These are phyloP conservation scores for Clathrus columnatus DNA, from an alignment of 768 basidiomycete genomes.

Conservation along the genomic window DNA sequence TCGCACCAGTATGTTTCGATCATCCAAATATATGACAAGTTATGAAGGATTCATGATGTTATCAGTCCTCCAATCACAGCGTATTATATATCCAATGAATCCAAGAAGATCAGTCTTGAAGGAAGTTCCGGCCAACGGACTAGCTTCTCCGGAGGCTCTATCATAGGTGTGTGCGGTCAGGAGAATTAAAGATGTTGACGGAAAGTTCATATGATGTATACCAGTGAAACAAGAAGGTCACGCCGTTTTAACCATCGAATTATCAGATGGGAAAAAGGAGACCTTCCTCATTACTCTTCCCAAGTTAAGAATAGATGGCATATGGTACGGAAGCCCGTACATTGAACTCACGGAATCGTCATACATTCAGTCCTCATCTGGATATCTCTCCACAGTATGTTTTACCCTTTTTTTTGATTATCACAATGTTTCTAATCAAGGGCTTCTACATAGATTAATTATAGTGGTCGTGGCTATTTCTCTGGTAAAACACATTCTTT, in stretches of 20 bases:
- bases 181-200: constrained; percentile 22
- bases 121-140: constrained; percentile 97
- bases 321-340: constrained; percentile 79
- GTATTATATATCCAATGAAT: constrained; percentile 76
- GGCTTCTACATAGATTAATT: constrained; percentile 66
- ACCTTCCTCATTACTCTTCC: constrained; percentile 90
- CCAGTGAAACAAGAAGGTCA: constrained; percentile 94
- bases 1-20: constrained; percentile 69
- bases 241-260: constrained; percentile 65
- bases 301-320: constrained; percentile 83
- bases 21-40: no score
- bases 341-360: constrained; percentile 83
- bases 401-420: neutral
- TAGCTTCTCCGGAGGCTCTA: constrained; percentile 61
- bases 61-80: constrained; percentile 64
- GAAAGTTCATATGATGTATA: neutral
- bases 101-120: constrained; percentile 64
- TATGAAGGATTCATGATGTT: neutral
- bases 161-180: constrained; percentile 28
- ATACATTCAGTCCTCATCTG: constrained; percentile 63
- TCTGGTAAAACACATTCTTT: constrained; percentile 88
- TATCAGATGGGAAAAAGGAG: constrained; percentile 48
- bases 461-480: constrained; percentile 96
- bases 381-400: constrained; percentile 46
- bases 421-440: constrained; percentile 21